Base-by-base conservation (phyloP, 2,329 filamentous ascomycete species). In the Aureobasidium sp. region DNA sequence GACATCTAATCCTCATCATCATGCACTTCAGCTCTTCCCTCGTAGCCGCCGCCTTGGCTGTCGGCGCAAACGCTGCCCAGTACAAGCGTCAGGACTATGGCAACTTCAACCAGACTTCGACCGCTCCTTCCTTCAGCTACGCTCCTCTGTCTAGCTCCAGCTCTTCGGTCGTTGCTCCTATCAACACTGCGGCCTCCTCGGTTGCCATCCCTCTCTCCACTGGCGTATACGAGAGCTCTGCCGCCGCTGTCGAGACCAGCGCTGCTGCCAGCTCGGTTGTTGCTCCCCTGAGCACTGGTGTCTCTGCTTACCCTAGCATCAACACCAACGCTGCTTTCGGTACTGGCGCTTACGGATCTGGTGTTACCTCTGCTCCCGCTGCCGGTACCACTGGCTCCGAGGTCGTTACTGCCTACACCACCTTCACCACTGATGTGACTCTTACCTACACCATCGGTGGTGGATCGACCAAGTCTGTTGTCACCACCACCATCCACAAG, bases 361-460 rank as follows among this genome's bases (percentile, higher is more conserved):
- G 54, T 19, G 64, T 64, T 35, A 64, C 61, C 50, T 62, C 64
- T 56, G 59, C 53, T 50, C 52, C 64, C 44, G 53, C 47, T 14
- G 54, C 63, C 37, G 56, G 60, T 60, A 63, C 48, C 52, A 60
- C 61, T 24, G 53, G 56, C 19, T 47, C 44, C 52, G 63, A 61
- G 61, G 57, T 60, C 12, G 49, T 47, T 49, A 61, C 63, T 59
- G 61, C 64, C 29, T 63, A 64, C 56, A 67, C 68, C 37, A 70
- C 69, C 50, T 49, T 66, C 48, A 67, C 69, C 65, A 67, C 60
- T 63, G 67, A 70, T 65, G 67, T 67, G 54, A 72, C 71, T 47
- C 60, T 71, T 49, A 72, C 71, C 64, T 73, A 72, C 69, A 73
- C 70, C 65, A 68, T 69, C 24, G 70, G 70, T 61, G 58, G 65